A percentile compares a stretch with the other conserved stretches of the same genome.
Conservation (phyloP, 257 asterid genomes). For the Scutellaria minor region DNA sequence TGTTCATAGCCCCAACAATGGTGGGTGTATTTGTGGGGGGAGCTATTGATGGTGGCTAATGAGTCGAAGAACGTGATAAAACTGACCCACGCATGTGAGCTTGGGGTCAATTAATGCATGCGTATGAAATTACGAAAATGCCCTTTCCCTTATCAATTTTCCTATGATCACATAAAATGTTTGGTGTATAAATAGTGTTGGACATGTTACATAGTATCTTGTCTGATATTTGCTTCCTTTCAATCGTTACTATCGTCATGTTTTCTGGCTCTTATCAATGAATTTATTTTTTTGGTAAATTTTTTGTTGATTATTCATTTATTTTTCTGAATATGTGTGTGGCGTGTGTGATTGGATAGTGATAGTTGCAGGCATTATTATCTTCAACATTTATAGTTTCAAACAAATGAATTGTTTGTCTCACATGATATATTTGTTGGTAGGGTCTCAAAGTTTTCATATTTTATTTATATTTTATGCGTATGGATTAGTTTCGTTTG, state of each 20-base stretch:
- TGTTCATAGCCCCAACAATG: background rate
- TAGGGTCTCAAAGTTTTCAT: background rate
- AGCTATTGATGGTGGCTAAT: constrained; percentile 39
- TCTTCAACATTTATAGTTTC: constrained; percentile 30
- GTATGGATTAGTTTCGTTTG: background rate
- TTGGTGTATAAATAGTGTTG: constrained; percentile 24
- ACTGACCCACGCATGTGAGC: constrained; percentile 65
- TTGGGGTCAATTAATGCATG: constrained; percentile 24
- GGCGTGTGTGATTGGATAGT: constrained; percentile 37
- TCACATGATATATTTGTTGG: constrained; percentile 32
- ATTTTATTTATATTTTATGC: background rate
- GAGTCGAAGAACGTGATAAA: constrained; percentile 40
- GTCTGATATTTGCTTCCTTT: constrained; percentile 39
- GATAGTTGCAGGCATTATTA: constrained; percentile 42
- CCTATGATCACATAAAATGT: constrained; percentile 39
- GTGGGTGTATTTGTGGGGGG: constrained; percentile 32
- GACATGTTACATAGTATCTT: constrained; percentile 31
- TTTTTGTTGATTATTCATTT: background rate
- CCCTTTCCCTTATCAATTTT: constrained; percentile 14
- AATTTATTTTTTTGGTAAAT: background rate
- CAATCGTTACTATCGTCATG: constrained; percentile 41
- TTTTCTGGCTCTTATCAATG: constrained; percentile 9
- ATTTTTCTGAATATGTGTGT: constrained; percentile 20
- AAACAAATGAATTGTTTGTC: constrained; percentile 40
- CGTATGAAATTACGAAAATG: constrained; percentile 37